Percentiles rank a stretch among this genome's conserved stretches.
phyloP scores from a whole-genome alignment of 306 rosid genomes.

The Psophocarpus tetragonolobus region DNA sequence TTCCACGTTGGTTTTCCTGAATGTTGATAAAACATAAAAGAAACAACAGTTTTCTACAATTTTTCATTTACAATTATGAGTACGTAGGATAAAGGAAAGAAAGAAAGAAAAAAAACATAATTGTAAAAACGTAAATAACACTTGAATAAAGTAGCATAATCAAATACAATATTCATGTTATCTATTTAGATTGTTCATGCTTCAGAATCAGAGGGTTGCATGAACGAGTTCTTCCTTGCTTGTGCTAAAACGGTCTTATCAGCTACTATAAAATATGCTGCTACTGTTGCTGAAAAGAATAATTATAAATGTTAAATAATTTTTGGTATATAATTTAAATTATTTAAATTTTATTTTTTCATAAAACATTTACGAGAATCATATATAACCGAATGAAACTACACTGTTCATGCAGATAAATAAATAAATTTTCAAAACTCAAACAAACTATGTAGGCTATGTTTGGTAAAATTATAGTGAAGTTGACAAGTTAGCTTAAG shows the following conservation, averaged over 20 bases:
- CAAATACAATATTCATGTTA: neutral
- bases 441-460: neutral
- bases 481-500: too few relatives aligned
- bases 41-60: neutral
- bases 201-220: constrained; percentile 33
- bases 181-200: constrained; percentile 27
- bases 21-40: too few relatives aligned
- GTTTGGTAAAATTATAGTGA: too few relatives aligned
- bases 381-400: neutral
- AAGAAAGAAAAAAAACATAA: too few relatives aligned
- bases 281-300: constrained; percentile 62
- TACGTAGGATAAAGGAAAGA: too few relatives aligned
- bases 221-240: constrained; percentile 77
- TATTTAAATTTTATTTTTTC: neutral
- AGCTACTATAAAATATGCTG: constrained; percentile 77
- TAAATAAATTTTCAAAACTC: neutral
- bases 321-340: neutral
- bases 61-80: neutral
- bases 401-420: neutral
- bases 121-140: neutral
- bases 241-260: constrained; percentile 80
- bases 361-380: neutral
- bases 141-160: neutral
- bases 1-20: too few relatives aligned
- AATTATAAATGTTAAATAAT: neutral